Evolutionary conservation across 2,329 filamentous ascomycete species (phyloP), one percentile per base, ranked within the genome.

Genomic region (Ceratocystis cubensis): DNA sequence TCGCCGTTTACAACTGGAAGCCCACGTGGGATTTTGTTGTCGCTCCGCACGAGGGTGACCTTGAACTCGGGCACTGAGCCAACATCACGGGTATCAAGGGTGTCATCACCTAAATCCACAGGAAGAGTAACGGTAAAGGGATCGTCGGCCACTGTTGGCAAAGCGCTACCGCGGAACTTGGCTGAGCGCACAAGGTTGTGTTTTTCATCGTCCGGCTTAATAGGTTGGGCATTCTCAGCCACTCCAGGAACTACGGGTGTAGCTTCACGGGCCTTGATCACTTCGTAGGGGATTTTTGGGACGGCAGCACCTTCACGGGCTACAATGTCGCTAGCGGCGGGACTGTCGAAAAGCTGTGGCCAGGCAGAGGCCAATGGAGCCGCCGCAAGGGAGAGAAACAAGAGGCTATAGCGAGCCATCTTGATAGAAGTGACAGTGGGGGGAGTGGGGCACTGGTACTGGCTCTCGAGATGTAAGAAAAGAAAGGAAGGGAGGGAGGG

Each of bases 271-370:
- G 22, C 15, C 53, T 65, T 65, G 53, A 61, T 61, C 1, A 61
- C 41, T 28, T 65, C 50, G 25, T 59, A 65, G 20, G 63, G 63
- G 20, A 65, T 53, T 17, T 15, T 20, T 7, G 50, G 41, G 44
- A 37, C 48, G 61, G 61, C 20, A 30, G 46, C 46, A 4, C 41
- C 44, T 33, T 33, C 33, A 8, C 50, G 50, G 22, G 64, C 37
- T 28, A 46, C 28, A 20, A 65, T 65, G 56, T 25, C 46, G 61
- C 22, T 53, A 5, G 41, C 53, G 22, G 41, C 45, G 37, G 37
- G 45, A 45, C 62, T 67, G 56, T 67, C 66, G 48, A 67, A 67
- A 41, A 67, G 65, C 50, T 67, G 66, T 17, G 66, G 66, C 66
- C 66, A 67, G 28, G 66, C 66, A 50, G 64, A 65, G 53, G 50